Evolutionary conservation across 805 yeast genomes (phyloP), one percentile per base, ranked within the genome.

Genomic region (Yarrowia porcina): DNA sequence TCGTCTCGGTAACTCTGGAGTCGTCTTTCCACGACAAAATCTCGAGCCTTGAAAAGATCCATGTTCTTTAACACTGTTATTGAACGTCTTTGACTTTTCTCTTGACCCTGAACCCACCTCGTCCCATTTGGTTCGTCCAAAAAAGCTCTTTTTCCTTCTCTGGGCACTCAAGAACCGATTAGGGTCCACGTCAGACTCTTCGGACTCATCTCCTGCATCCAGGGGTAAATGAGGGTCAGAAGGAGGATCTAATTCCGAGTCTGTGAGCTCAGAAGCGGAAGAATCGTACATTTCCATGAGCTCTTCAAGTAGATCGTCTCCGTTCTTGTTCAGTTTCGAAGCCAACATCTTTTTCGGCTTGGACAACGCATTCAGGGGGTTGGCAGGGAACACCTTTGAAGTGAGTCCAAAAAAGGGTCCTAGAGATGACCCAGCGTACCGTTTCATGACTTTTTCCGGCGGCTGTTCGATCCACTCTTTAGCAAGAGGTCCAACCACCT

Each of bases 401-500:
- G 61, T 32, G 23, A 56, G 36, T 11, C n/a, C 15, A 28, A 56
- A 56, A 13, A 56, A 39, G 38, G 61, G 61, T 1, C 39, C 49
- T 30, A 56, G 17, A 20, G 61, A 39, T 4, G 61, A 56, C 6
- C 61, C 49, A 1, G 49, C 47, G 30, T 56, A 56, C 17, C n/a
- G 8, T n/a, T 28, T 39, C 39, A 56, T 30, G 49, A 56, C 49
- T 28, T 39, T 56, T 6, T 56, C 61, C 2, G 61, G 20, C 13
- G 36, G 49, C 30, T 56, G 63, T 17, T 45, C 36, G 17, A 71
- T 61, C 67, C 70, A 66, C 36, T 64, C 68, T 9, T 49, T 41
- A 2, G 77, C 74, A n/a, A 72, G 66, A 8, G 70, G 72, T 20
- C 77, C 77, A 4, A 74, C 62, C n/a, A 74, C 63, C 41, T 67